Conservation (phyloP, 495 filamentous ascomycete genomes). For the Penicillium macrosclerotiorum region DNA sequence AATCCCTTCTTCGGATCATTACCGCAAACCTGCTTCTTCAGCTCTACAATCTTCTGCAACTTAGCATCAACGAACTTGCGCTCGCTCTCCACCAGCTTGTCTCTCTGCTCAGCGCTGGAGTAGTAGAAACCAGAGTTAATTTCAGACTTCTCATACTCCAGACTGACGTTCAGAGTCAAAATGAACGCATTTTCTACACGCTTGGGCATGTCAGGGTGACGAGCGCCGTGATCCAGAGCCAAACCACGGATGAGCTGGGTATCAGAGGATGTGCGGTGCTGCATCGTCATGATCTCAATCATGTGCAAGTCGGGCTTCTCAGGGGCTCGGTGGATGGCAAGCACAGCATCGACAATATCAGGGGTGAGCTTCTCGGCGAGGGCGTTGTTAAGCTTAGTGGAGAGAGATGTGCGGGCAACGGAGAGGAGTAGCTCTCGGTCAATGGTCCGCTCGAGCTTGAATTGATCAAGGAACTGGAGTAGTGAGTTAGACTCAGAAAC, state of each 20-base stretch:
- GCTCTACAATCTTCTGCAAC: constrained; percentile 93
- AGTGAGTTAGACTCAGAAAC: constrained; percentile 11
- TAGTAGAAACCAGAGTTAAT: constrained; percentile 99
- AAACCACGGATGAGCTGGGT: constrained; percentile 93
- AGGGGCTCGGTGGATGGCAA: constrained; percentile 85
- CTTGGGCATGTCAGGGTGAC: constrained; percentile 98
- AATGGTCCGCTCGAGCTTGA: constrained; percentile 83
- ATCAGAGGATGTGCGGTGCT: constrained; percentile 92
- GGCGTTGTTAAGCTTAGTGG: constrained; percentile 85
- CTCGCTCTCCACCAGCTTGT: constrained; percentile 97
- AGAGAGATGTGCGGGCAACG: constrained; percentile 90
- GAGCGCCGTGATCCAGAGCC: constrained; percentile 90
- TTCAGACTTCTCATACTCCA: constrained; percentile 99
- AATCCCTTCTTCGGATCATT: constrained; percentile 93
- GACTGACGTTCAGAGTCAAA: constrained; percentile 89
- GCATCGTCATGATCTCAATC: constrained; percentile 99
- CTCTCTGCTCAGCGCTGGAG: constrained; percentile 90
- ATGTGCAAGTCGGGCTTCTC: constrained; percentile 97
- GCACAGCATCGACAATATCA: constrained; percentile 91
- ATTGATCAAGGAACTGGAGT: constrained; percentile 82
- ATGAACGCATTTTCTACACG: constrained; percentile 93
- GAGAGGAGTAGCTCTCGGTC: constrained; percentile 92
- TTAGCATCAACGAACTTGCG: constrained; percentile 95
- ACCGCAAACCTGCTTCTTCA: constrained; percentile 98
- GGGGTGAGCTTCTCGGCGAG: constrained; percentile 90